phyloP scores from a whole-genome alignment of 305 asterid genomes.

The Caryopteris hybrid region DNA sequence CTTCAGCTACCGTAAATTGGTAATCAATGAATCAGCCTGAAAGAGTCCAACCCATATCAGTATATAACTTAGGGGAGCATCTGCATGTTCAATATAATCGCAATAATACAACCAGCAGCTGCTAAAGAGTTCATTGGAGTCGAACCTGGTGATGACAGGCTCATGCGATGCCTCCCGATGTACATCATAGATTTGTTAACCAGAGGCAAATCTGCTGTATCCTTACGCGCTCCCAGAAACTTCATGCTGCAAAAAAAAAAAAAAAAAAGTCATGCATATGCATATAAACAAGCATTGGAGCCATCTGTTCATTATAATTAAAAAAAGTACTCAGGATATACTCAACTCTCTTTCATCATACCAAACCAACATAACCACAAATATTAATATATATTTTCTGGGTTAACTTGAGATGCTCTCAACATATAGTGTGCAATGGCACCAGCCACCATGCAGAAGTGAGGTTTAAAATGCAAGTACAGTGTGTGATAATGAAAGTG shows the following conservation, averaged over 20 bases:
- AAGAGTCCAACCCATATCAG: conserved; percentile 20
- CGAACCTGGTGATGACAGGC: conserved; percentile 42
- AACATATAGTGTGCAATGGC: too few species aligned
- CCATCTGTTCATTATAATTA: too few species aligned
- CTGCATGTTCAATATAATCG: conserved; percentile 3
- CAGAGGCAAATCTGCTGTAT: conserved; percentile 73
- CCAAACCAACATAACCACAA: neutral
- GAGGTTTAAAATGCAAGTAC: neutral
- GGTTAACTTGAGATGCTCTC: too few species aligned
- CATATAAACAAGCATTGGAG: neutral
- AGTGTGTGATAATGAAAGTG: neutral
- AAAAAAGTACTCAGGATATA: too few species aligned
- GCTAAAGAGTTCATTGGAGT: conserved; percentile 9
- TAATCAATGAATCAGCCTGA: conserved; percentile 34
- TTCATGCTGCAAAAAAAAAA: conserved; percentile 47
- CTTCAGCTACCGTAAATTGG: conserved; percentile 21
- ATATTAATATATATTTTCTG: too few species aligned
- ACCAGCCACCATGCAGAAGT: neutral
- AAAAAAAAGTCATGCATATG: neutral
- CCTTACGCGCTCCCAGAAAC: conserved; percentile 49
- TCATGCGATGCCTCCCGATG: conserved; percentile 52
- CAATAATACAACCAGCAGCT: neutral
- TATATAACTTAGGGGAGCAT: conserved; percentile 1
- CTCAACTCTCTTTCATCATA: neutral
- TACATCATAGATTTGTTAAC: conserved; percentile 84